Base-by-base conservation (phyloP, 1,139 yeast species). In the Kodamaea ohmeri region DNA sequence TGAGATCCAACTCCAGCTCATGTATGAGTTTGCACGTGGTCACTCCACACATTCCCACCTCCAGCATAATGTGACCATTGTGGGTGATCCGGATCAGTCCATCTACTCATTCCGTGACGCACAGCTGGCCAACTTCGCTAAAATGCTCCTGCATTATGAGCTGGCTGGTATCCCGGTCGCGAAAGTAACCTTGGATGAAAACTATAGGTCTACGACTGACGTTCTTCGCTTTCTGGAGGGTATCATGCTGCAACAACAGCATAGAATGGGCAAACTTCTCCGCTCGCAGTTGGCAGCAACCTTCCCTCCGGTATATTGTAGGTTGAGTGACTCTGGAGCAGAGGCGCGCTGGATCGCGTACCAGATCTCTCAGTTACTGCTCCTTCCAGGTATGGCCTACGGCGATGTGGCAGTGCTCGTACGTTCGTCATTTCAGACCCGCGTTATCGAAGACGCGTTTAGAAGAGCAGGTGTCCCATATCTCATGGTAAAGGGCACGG, bases 71-170 rank as follows among this genome's bases (percentile, higher is more conserved):
- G 69, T 90, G 6, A 86, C 97, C 0, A 79, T 89, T 1, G 97
- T 92, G 1, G 98, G 98, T 1, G 98, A 92, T 52, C 96, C 97
- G 0, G 97, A 92, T 59, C 97, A 92, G 58, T 83, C 96, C 53
- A 92, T 92, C 20, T 92, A 92, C 56, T 88, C 83, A 1, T 90
- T 90, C 49, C 68, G 98, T 45, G 80, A 85, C 49, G 97, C 97
- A 0, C 79, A 80, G 31, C 70, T 83, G 0, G 65, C 67, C 12
- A 89, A 87, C 51, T 87, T 92, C 50, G 61, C 61, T 25, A 65
- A 67, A 9, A 80, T 92, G 89, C 57, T 59, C 25, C 52, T 58
- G 0, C 60, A 67, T 40, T 84, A 76, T 47, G 63, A 42, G 9
- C 26, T 28, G 11, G 9, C 40, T 6, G 58, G 60, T 8, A 25